Evolutionary conservation across 2,329 filamentous ascomycete species (phyloP).

Genomic region (Ophiobolus disseminans): DNA sequence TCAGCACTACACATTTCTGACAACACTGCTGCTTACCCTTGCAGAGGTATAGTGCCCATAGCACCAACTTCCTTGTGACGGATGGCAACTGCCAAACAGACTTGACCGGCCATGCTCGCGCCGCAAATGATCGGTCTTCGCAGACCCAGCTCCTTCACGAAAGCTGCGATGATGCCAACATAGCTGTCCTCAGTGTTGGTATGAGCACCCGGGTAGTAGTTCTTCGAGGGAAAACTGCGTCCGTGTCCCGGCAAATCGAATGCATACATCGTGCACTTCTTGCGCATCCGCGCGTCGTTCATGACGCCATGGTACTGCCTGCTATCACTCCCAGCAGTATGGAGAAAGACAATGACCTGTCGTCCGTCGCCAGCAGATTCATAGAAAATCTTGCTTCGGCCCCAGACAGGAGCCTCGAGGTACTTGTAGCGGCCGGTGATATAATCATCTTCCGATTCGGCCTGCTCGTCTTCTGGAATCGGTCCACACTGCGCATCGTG

Average conservation of each 20-base stretch:
- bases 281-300: slow-evolving; percentile 56
- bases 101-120: slow-evolving; percentile 60
- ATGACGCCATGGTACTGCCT: slow-evolving; percentile 61
- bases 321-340: slow-evolving; percentile 57
- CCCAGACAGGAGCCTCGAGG: slow-evolving; percentile 56
- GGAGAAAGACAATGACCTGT: slow-evolving; percentile 55
- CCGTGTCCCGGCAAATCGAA: slow-evolving; percentile 61
- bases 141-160: slow-evolving; percentile 54
- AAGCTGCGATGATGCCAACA: slow-evolving; percentile 54
- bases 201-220: slow-evolving; percentile 53
- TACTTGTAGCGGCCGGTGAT: slow-evolving; percentile 58
- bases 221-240: slow-evolving; percentile 55
- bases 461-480: slow-evolving; percentile 50
- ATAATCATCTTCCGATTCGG: slow-evolving; percentile 49
- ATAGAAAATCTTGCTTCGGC: slow-evolving; percentile 59
- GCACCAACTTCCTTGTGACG: slow-evolving; percentile 56
- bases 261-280: slow-evolving; percentile 58
- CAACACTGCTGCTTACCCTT: slow-evolving; percentile 42
- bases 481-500: slow-evolving; percentile 58
- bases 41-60: slow-evolving; percentile 56
- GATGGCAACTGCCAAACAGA: slow-evolving; percentile 57
- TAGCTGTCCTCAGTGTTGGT: slow-evolving; percentile 58
- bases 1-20: slow-evolving; percentile 30
- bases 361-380: slow-evolving; percentile 56
- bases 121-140: slow-evolving; percentile 58